Percentiles rank a stretch among this genome's conserved stretches.
Conservation (phyloP, 106 monocot species). For the Phalaenopsis equestris region DNA sequence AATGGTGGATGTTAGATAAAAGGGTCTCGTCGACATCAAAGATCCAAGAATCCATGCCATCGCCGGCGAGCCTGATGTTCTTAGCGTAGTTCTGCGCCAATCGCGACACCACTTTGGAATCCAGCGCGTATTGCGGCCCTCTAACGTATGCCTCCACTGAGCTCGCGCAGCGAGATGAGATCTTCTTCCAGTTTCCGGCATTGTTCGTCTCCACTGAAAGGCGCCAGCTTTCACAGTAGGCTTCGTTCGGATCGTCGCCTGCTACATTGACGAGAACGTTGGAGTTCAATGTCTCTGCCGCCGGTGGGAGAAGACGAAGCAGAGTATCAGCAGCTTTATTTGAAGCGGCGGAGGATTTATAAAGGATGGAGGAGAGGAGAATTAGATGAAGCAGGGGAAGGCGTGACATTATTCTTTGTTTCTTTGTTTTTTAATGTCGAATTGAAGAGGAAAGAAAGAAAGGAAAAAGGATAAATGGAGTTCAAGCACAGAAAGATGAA, state of each 20-base stretch:
- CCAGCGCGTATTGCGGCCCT: constrained; percentile 24
- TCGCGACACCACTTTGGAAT: constrained; percentile 22
- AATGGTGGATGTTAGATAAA: constrained; percentile 37
- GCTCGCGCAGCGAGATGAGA: constrained; percentile 15
- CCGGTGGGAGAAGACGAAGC: neutral
- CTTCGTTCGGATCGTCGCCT: neutral
- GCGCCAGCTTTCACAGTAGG: constrained; percentile 33
- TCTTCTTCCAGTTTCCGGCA: constrained; percentile 15
- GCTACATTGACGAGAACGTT: too few relatives aligned
- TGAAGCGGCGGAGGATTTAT: too few relatives aligned
- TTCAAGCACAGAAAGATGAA: neutral
- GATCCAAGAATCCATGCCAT: constrained; percentile 39
- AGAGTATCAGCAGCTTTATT: neutral
- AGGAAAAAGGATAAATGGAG: neutral
- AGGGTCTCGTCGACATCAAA: constrained; percentile 46
- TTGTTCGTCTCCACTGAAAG: constrained; percentile 40
- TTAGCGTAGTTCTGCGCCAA: constrained; percentile 21
- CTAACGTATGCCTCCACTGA: constrained; percentile 25
- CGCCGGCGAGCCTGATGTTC: constrained; percentile 13
- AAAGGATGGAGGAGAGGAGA: neutral
- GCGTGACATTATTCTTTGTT: neutral
- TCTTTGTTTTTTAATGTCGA: too few relatives aligned
- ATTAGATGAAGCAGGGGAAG: neutral
- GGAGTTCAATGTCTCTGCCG: neutral
- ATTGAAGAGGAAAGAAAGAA: neutral